phyloP scores from a whole-genome alignment of 2,329 filamentous ascomycete genomes.

The Ilyonectria mors-panacis region DNA sequence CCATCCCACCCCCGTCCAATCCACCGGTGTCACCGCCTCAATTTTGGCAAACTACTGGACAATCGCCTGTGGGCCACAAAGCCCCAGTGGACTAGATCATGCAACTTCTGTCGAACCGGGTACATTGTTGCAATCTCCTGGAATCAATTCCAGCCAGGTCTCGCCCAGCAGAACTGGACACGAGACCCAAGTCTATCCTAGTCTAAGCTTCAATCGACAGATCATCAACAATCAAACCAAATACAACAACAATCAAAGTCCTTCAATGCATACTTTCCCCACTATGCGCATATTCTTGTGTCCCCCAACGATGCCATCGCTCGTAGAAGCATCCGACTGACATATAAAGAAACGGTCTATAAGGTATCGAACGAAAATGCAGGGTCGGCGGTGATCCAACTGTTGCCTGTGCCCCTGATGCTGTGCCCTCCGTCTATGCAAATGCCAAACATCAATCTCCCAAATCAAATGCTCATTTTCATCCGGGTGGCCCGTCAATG shows the following conservation, averaged over 20 bases:
- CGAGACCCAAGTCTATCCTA: conserved; percentile 29
- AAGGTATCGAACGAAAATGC: conserved; percentile 48
- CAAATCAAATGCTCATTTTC: conserved; percentile 39
- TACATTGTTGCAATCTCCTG: conserved; percentile 20
- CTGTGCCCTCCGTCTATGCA: conserved; percentile 43
- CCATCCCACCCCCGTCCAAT: conserved; percentile 27
- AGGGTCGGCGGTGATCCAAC: conserved; percentile 35
- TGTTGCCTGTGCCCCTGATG: conserved; percentile 36
- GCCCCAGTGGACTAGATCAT: conserved; percentile 26
- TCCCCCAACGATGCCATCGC: conserved; percentile 33
- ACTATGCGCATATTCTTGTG: conserved; percentile 30
- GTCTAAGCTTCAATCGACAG: conserved; percentile 18
- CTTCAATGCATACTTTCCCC: conserved; percentile 27
- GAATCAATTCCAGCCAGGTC: conserved; percentile 21
- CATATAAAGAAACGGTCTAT: conserved; percentile 49
- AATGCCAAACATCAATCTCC: conserved; percentile 44
- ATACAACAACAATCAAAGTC: conserved; percentile 5
- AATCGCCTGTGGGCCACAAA: conserved; percentile 5
- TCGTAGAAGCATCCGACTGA: conserved; percentile 38
- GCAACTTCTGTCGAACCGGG: conserved; percentile 19
- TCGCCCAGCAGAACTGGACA: conserved; percentile 13
- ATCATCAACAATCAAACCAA: conserved; percentile 13
- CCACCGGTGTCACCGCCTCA: conserved; percentile 32
- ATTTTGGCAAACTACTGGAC: conserved; percentile 20
- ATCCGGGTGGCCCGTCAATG: conserved; percentile 15